Conservation (phyloP, 108 stramenopile species). For the Skeletonema grethae region DNA sequence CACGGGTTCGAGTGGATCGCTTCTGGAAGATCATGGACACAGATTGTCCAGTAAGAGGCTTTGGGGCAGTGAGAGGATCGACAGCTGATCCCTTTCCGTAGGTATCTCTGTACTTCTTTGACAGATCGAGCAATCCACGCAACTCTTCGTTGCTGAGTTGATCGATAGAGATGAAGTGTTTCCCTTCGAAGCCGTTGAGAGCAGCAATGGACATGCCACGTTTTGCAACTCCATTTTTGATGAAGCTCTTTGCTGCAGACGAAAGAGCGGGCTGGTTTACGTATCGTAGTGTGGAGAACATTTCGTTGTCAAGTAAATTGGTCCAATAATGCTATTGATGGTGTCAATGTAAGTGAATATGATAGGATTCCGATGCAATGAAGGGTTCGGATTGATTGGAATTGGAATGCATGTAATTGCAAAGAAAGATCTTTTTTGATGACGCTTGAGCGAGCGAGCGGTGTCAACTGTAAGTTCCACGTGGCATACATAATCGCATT, state of each 20-base stretch:
- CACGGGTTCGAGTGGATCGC: constrained; percentile 94
- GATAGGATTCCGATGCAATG: constrained; percentile 3
- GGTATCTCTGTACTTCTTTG: constrained; percentile 70
- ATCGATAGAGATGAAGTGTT: constrained; percentile 85
- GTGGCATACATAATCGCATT: no score
- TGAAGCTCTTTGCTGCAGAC: constrained; percentile 17
- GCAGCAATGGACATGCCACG: constrained; percentile 46
- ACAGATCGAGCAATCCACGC: constrained; percentile 78
- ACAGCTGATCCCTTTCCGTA: constrained; percentile 64
- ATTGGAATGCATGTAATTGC: background rate
- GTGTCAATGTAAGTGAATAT: background rate
- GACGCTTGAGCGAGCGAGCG: background rate
- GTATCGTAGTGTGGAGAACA: constrained; percentile 23
- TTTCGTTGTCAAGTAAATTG: background rate
- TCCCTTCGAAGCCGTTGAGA: constrained; percentile 51
- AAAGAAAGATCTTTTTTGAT: background rate
- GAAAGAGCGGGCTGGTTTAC: constrained; percentile 12
- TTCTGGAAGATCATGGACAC: constrained; percentile 97
- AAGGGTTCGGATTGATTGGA: background rate
- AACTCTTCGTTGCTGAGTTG: constrained; percentile 85
- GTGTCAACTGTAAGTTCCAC: background rate
- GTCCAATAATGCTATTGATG: background rate
- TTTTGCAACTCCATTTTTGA: constrained; percentile 24
- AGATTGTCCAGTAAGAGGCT: constrained; percentile 84
- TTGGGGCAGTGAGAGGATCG: constrained; percentile 48